Evolutionary conservation across 805 yeast genomes (phyloP).

Genomic region (Ogataea nakhonphanomensis): DNA sequence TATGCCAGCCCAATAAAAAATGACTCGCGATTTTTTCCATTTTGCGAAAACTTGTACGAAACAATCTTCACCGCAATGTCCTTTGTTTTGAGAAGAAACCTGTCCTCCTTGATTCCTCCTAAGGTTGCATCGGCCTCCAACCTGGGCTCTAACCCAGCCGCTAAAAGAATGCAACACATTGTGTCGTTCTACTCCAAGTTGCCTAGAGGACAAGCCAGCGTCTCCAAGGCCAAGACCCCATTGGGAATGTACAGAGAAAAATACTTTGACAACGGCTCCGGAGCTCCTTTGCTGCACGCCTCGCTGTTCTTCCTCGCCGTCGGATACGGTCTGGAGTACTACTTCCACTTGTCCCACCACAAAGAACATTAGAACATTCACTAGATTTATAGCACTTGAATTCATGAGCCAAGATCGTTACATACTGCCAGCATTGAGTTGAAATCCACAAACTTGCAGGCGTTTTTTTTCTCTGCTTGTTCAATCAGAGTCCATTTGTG

Average conservation of each 20-base stretch:
- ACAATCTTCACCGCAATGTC: conserved; percentile 50
- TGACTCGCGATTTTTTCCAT: conserved; percentile 5
- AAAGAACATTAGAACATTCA: conserved; percentile 40
- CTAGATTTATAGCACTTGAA: conserved; percentile 12
- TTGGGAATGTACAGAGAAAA: conserved; percentile 79
- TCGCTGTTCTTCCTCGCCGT: conserved; percentile 63
- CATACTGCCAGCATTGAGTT: conserved; percentile 45
- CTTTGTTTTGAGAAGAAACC: conserved; percentile 83
- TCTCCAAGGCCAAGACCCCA: conserved; percentile 63
- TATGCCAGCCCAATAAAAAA: conserved; percentile 11
- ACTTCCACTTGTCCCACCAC: conserved; percentile 76
- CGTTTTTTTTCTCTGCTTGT: conserved; percentile 50
- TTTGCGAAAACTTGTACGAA: conserved; percentile 5
- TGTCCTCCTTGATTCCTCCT: conserved; percentile 97
- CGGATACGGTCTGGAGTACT: conserved; percentile 92
- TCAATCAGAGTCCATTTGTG: conserved; percentile 62
- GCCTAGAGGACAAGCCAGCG: conserved; percentile 90
- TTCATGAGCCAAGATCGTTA: conserved; percentile 11
- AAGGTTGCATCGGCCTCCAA: conserved; percentile 96
- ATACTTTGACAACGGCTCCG: conserved; percentile 80
- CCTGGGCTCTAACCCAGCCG: conserved; percentile 93
- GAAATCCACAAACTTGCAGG: conserved; percentile 52
- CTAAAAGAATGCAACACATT: conserved; percentile 93
- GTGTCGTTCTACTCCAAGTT: conserved; percentile 93
- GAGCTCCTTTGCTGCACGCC: conserved; percentile 77